These are phyloP conservation scores for Ophiostoma himal-ulmi DNA, from an alignment of 2,329 filamentous ascomycete species.

Conservation along the genomic window DNA sequence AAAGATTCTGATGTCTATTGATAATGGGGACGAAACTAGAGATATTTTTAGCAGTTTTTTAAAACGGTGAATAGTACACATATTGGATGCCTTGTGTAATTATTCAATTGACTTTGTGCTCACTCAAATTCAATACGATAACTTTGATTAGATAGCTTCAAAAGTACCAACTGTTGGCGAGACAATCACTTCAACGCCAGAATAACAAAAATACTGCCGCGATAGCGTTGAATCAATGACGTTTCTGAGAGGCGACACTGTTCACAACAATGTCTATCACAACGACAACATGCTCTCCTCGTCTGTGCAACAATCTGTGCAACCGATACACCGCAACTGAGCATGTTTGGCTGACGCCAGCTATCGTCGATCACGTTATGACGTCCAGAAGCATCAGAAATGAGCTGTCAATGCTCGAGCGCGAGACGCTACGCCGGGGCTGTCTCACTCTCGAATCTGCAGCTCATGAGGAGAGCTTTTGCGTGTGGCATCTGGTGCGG, in stretches of 20 bases:
- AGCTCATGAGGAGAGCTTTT: constrained; percentile 11
- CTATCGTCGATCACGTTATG: not conserved
- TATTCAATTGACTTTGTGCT: not conserved
- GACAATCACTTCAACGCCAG: not conserved
- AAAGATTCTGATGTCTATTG: not conserved
- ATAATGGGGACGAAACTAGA: not conserved
- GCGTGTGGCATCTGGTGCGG: constrained; percentile 10
- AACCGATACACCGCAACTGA: not conserved
- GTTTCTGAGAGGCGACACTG: not conserved
- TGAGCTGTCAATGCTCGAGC: constrained; percentile 5
- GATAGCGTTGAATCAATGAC: not conserved
- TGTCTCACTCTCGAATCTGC: constrained; percentile 6
- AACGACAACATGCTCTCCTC: not conserved
- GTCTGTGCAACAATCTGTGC: no score
- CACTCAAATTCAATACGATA: not conserved
- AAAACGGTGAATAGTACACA: no score
- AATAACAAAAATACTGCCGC: not conserved
- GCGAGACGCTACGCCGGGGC: not conserved
- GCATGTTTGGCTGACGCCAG: not conserved
- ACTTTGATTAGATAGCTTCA: not conserved
- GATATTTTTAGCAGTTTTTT: not conserved
- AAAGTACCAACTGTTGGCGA: not conserved
- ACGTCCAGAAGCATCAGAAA: not conserved
- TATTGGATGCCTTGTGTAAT: not conserved
- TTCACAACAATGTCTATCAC: not conserved